These are phyloP conservation scores for Hortaea werneckii DNA, from an alignment of 2,329 filamentous ascomycete genomes.

Conservation along the genomic window DNA sequence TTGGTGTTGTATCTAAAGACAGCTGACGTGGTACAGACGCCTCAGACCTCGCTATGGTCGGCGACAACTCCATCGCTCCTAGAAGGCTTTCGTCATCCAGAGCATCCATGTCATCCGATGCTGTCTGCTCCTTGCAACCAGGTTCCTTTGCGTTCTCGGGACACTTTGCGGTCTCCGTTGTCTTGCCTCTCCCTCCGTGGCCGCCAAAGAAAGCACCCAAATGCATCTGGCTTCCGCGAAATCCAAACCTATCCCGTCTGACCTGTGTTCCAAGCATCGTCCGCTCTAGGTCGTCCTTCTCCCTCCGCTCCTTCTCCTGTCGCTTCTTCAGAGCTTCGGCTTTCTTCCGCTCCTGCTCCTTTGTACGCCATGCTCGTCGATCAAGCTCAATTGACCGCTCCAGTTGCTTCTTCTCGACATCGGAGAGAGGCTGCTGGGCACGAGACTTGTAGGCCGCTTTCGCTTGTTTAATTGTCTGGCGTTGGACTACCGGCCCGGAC, in stretches of 20 bases:
- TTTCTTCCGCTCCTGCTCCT: conserved; percentile 23
- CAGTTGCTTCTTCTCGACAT: conserved; percentile 23
- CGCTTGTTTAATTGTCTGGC: conserved; percentile 26
- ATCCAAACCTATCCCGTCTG: conserved; percentile 24
- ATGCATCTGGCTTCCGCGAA: conserved; percentile 26
- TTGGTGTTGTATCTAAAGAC: too few species aligned
- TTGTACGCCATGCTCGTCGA: conserved; percentile 22
- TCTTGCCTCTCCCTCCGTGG: background rate
- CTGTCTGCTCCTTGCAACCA: conserved; percentile 6
- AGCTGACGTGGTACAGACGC: too few species aligned
- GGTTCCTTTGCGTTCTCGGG: too few species aligned
- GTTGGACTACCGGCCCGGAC: background rate
- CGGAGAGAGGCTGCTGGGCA: conserved; percentile 20
- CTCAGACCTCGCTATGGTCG: too few species aligned
- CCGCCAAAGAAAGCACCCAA: conserved; percentile 24
- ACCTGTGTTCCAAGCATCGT: conserved; percentile 21
- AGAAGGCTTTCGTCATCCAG: conserved; percentile 25
- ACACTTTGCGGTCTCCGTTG: too few species aligned
- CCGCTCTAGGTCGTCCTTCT: conserved; percentile 8
- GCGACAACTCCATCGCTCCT: conserved; percentile 11
- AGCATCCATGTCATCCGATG: conserved; percentile 14
- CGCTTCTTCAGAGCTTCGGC: conserved; percentile 21
- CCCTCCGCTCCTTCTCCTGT: conserved; percentile 14
- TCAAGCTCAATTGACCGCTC: conserved; percentile 25
- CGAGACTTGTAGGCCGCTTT: conserved; percentile 28